Conservation (phyloP, 371 early-diverging fungal genomes). For the Mucor irregularis region DNA sequence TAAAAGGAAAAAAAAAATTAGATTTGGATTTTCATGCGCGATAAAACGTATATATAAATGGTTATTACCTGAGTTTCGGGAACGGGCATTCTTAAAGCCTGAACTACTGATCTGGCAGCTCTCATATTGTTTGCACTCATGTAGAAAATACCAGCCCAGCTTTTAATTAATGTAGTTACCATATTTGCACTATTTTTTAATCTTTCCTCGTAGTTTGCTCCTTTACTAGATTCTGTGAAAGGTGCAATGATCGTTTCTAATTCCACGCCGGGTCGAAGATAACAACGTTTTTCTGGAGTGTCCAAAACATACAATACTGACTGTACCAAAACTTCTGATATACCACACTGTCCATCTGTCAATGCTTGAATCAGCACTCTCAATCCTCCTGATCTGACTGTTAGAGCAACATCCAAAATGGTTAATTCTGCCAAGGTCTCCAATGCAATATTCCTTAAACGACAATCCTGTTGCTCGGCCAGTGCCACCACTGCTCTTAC, state of each 20-base stretch:
- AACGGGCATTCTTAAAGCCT: constrained; percentile 70
- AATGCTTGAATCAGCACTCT: constrained; percentile 70
- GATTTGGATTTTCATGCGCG: neutral
- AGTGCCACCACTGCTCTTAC: constrained; percentile 75
- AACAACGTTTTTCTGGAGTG: constrained; percentile 62
- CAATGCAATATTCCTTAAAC: constrained; percentile 68
- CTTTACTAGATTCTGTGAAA: constrained; percentile 75
- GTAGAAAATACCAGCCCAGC: constrained; percentile 82
- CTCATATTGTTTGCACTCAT: constrained; percentile 75
- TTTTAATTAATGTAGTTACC: constrained; percentile 63
- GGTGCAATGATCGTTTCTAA: constrained; percentile 73
- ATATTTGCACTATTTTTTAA: constrained; percentile 66
- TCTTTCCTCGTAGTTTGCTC: constrained; percentile 61
- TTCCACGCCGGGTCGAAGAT: constrained; percentile 78
- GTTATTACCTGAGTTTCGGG: constrained; percentile 73
- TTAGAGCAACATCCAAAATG: constrained; percentile 59
- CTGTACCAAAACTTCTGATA: constrained; percentile 64
- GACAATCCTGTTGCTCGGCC: constrained; percentile 80
- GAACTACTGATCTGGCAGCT: constrained; percentile 74
- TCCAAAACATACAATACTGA: constrained; percentile 77
- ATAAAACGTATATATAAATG: neutral
- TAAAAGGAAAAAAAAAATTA: constrained; percentile 20
- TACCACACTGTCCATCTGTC: constrained; percentile 69
- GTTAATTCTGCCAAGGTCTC: constrained; percentile 80
- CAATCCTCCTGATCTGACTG: constrained; percentile 71